These are phyloP conservation scores for Fusarium napiforme DNA, from an alignment of 2,329 filamentous ascomycete genomes.

Conservation along the genomic window DNA sequence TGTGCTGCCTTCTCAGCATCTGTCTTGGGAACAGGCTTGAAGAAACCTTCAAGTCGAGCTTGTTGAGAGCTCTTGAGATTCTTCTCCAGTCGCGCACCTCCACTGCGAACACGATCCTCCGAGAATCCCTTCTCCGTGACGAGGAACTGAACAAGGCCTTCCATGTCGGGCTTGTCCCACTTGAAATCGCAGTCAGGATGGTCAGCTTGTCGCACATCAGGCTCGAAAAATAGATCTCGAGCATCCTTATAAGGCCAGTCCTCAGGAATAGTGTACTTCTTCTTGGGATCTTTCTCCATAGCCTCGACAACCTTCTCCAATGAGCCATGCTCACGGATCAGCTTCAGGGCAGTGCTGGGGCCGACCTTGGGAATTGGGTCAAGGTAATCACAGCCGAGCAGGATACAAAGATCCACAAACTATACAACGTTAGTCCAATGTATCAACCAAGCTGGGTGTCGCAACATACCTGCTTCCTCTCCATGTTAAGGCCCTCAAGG, in stretches of 20 bases:
- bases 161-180: slow-evolving; percentile 93
- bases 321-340: slow-evolving; percentile 90
- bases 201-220: slow-evolving; percentile 86
- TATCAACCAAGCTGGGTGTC: not conserved
- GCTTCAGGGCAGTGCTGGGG: slow-evolving; percentile 88
- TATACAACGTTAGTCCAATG: slow-evolving; percentile 51
- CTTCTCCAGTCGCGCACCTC: slow-evolving; percentile 83
- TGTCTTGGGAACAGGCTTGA: slow-evolving; percentile 91
- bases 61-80: slow-evolving; percentile 92
- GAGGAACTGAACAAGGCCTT: slow-evolving; percentile 88
- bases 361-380: slow-evolving; percentile 96
- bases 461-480: slow-evolving; percentile 76
- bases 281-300: slow-evolving; percentile 79
- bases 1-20: slow-evolving; percentile 84
- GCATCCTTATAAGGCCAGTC: slow-evolving; percentile 97
- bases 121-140: slow-evolving; percentile 97
- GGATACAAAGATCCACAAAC: slow-evolving; percentile 98
- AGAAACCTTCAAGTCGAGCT: slow-evolving; percentile 92
- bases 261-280: slow-evolving; percentile 88
- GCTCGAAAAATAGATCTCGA: slow-evolving; percentile 89
- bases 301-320: slow-evolving; percentile 88
- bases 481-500: slow-evolving; percentile 88
- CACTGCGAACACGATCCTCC: slow-evolving; percentile 88
- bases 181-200: slow-evolving; percentile 94
- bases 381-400: slow-evolving; percentile 97